phyloP scores from a whole-genome alignment of 2,329 filamentous ascomycete genomes.

The Pseudopyrenochaeta lycopersici region DNA sequence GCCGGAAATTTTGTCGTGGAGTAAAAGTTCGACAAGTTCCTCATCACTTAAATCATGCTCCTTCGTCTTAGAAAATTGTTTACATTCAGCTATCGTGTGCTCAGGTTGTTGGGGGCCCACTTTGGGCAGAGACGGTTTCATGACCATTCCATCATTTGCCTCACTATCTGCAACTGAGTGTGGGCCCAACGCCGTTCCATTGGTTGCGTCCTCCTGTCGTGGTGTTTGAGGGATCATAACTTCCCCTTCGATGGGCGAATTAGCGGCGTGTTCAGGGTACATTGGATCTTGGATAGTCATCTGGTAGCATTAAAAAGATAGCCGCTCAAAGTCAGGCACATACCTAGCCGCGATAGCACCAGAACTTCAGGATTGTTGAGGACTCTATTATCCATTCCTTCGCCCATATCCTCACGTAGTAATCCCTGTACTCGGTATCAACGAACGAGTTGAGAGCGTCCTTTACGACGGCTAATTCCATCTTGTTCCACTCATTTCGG shows the following conservation, averaged over 20 bases:
- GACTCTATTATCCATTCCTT: no score
- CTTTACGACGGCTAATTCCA: no score
- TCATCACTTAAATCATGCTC: slow-evolving; percentile 80
- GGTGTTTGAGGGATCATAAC: no score
- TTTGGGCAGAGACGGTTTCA: slow-evolving; percentile 28
- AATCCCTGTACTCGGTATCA: no score
- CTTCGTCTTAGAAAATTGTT: slow-evolving; percentile 79
- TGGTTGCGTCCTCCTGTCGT: no score
- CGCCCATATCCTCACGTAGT: no score
- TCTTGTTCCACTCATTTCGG: no score
- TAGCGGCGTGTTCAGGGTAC: no score
- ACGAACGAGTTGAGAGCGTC: no score
- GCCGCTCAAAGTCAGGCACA: slow-evolving; percentile 93
- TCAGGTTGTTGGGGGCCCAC: slow-evolving; percentile 52
- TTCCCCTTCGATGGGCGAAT: slow-evolving; percentile 99
- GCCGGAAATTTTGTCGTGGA: slow-evolving; percentile 91
- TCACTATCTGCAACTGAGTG: slow-evolving; percentile 19
- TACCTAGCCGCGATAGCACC: no score
- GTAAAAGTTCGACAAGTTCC: slow-evolving; percentile 83
- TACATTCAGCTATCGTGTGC: slow-evolving; percentile 74
- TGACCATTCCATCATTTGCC: slow-evolving; percentile 26
- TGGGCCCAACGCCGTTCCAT: slow-evolving; percentile 76
- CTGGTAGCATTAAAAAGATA: slow-evolving; percentile 99
- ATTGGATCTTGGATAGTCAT: no score
- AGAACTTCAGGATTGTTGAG: no score